Evolutionary conservation across 2,329 filamentous ascomycete species (phyloP), one percentile per base, ranked within the genome.

Genomic region (Trichoderma gracile): DNA sequence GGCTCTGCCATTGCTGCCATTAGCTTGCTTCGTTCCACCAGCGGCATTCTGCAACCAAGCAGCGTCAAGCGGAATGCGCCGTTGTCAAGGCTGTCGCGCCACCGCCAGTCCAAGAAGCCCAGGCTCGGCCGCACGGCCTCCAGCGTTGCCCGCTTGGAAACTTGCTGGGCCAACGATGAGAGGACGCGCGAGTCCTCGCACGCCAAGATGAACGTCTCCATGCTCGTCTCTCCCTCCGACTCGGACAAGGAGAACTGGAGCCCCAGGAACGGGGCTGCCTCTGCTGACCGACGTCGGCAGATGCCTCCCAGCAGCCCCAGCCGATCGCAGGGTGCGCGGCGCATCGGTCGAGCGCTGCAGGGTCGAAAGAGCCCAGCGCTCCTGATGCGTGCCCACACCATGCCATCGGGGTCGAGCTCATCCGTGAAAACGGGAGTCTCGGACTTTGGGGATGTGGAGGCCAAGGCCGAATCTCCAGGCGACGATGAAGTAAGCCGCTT

Each of bases 211-310:
- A 81, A 80, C 65, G 71, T 78, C 17, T 75, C 75, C 5, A 75
- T 76, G 71, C 69, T 79, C 50, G 71, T 76, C 12, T 79, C 76
- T 25, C 74, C 76, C 7, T 67, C 75, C 55, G 93, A 97, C 71
- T 97, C 92, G 1, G 94, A 98, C 75, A 98, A 98, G 78, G 94
- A 98, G 79, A 98, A 98, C 73, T 96, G 92, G 84, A 85, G 80
- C 72, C 88, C 81, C 1, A 81, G 80, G 67, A 81, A 81, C 67
- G 80, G 81, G 47, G 80, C 76, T 9, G 79, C 77, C 67, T 71
- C 76, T 59, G 76, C 67, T 23, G 71, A 68, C 58, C 68, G 62
- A 55, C 68, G 68, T 55, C 74, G 75, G 58, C 77, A 77, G 27
- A 77, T 75, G 4, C 69, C 80, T 45, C 79, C 79, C 5, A 73